Conservation (phyloP, 2,329 filamentous ascomycete species). For the Ophiocordyceps sinensis region DNA sequence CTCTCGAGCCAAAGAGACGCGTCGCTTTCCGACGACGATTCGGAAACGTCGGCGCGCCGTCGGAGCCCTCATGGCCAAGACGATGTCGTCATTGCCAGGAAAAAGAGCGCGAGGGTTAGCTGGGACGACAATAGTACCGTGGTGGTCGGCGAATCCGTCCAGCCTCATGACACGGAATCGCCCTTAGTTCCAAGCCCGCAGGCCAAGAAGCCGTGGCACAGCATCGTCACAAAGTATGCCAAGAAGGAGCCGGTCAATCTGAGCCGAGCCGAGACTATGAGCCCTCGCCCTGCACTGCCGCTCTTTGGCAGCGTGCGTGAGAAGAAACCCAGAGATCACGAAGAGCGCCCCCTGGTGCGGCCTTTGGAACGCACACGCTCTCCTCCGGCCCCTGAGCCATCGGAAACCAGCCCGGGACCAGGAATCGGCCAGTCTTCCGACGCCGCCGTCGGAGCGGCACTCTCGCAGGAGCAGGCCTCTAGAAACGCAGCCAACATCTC, state of each 20-base stretch:
- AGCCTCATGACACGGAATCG: conserved; percentile 22
- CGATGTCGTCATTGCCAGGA: conserved; percentile 29
- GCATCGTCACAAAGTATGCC: conserved; percentile 28
- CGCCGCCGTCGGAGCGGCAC: conserved; percentile 38
- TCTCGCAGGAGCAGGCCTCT: conserved; percentile 37
- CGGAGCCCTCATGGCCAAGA: conserved; percentile 15
- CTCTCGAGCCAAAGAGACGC: conserved; percentile 36
- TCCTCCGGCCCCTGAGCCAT: background rate
- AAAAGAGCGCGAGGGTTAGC: conserved; percentile 59
- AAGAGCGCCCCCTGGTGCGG: conserved; percentile 44
- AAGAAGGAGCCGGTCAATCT: conserved; percentile 32
- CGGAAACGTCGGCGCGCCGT: conserved; percentile 24
- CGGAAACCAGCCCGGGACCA: conserved; percentile 2
- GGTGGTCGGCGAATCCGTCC: conserved; percentile 33
- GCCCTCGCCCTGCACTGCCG: conserved; percentile 58
- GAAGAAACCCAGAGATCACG: conserved; percentile 36
- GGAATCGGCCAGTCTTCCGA: conserved; percentile 42
- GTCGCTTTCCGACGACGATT: conserved; percentile 35
- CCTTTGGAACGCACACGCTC: conserved; percentile 26
- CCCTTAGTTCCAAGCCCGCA: conserved; percentile 20
- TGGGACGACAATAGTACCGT: conserved; percentile 56
- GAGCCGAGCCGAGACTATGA: conserved; percentile 57
- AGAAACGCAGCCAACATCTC: conserved; percentile 42
- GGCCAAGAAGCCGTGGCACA: conserved; percentile 35
- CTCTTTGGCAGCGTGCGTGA: conserved; percentile 62